Evolutionary conservation across 768 basidiomycete species (phyloP).

Genomic region (Gautieria morchelliformis): DNA sequence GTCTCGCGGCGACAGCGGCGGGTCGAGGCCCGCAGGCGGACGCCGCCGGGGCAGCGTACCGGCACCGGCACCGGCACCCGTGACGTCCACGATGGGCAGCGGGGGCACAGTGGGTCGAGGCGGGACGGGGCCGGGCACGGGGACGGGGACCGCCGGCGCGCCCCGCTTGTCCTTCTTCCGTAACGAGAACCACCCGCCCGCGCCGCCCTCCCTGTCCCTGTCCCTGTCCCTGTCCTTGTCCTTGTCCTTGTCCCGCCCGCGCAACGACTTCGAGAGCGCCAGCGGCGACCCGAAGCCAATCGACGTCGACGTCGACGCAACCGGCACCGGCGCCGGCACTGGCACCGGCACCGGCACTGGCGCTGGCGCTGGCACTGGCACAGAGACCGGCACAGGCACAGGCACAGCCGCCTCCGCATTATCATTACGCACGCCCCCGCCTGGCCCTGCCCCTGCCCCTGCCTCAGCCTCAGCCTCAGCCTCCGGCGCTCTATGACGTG

Average conservation of each 20-base stretch:
- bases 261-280: background rate
- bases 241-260: constrained; percentile 2
- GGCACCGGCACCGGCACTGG: background rate
- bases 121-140: too few species aligned
- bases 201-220: background rate
- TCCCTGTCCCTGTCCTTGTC: too few species aligned
- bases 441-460: too few species aligned
- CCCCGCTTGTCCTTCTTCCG: background rate
- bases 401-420: too few species aligned
- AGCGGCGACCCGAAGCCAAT: background rate
- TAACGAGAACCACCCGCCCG: background rate
- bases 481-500: too few species aligned
- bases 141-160: background rate
- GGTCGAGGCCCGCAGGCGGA: background rate
- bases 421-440: too few species aligned
- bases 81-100: background rate
- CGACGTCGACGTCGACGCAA: background rate
- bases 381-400: background rate
- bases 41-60: background rate
- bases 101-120: too few species aligned
- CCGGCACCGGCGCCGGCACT: background rate
- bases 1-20: background rate
- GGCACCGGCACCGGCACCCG: background rate
- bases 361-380: background rate
- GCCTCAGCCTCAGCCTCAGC: too few species aligned